Evolutionary conservation across 2,329 filamentous ascomycete genomes (phyloP), one percentile per base, ranked within the genome.

Genomic region (Calonectria crousiana): DNA sequence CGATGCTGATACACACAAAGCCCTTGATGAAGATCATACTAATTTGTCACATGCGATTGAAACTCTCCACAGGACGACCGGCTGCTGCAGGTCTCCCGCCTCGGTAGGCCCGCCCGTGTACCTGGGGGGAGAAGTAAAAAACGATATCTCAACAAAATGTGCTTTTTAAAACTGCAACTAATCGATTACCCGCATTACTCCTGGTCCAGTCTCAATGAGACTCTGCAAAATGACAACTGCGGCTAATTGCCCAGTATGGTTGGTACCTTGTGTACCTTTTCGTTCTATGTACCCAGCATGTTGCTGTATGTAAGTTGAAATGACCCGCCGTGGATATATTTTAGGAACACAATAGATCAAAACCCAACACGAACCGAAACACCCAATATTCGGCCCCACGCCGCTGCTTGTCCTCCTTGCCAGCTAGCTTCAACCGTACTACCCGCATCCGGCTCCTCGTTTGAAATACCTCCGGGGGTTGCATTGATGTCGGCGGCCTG

Each of bases 311-410:
- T 69, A 70, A 52, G 64, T 66, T 38, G 32, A 72, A 72, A 58
- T 41, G 51, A 32, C 65, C 70, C 67, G 67, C 69, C 28, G 70
- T 41, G 36, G 41, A 49, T 65, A 44, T 49, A 65, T 74, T 69
- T 36, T 69, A 75, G 74, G 73, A 68, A 75, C 53, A 56, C 58
- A 69, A 65, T 65, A n/a, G 38, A 34, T 47, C 38, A 49, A 32
- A 65, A 65, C 60, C 38, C 38, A 65, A 49, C 41, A 65, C 38
- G 20, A 60, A 38, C 32, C 60, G 53, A n/a, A 74, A 62, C 64
- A 36, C 68, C 56, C 58, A 74, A 69, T 72, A 28, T 47, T 62
- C 64, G 60, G 62, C 58, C 49, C 49, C 60, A 69, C 68, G 60
- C 32, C 36, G 38, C 76, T 56, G 56, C 56, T 20, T 28, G 56